phyloP scores from a whole-genome alignment of 345 rosid genomes.

The Bruguiera gymnorhiza region DNA sequence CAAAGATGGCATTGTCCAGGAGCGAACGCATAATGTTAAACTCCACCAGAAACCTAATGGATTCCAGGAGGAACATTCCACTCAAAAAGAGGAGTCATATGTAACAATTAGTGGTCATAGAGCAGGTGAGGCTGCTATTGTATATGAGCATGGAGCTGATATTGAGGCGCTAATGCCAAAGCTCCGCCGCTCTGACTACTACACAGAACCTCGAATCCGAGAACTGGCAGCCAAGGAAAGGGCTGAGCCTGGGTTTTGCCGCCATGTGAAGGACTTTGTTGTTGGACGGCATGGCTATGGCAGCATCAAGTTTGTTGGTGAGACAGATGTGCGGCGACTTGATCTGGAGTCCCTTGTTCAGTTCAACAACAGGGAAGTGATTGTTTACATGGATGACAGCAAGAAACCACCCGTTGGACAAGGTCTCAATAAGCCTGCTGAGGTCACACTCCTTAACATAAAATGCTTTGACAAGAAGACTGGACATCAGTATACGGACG shows the following conservation, averaged over 20 bases:
- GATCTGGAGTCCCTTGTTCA: constrained; percentile 79
- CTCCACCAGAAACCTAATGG: constrained; percentile 48
- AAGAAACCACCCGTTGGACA: constrained; percentile 88
- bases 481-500: constrained; percentile 63
- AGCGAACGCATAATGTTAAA: constrained; percentile 36
- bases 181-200: constrained; percentile 71
- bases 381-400: constrained; percentile 92
- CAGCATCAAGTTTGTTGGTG: constrained; percentile 79
- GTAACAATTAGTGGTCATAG: constrained; percentile 58
- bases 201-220: constrained; percentile 87
- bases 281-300: constrained; percentile 89
- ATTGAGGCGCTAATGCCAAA: constrained; percentile 94
- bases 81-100: constrained; percentile 48
- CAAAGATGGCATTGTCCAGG: constrained; percentile 39
- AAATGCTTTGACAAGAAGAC: constrained; percentile 82
- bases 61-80: constrained; percentile 41
- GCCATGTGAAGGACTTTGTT: constrained; percentile 69
- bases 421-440: constrained; percentile 93
- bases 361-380: constrained; percentile 83
- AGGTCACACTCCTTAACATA: constrained; percentile 87
- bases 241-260: constrained; percentile 72
- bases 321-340: constrained; percentile 77
- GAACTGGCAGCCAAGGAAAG: constrained; percentile 92
- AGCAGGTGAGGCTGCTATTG: constrained; percentile 82
- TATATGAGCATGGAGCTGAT: constrained; percentile 75